These are phyloP conservation scores for Phytophthora aleatoria DNA, from an alignment of 352 stramenopile genomes.

Conservation along the genomic window DNA sequence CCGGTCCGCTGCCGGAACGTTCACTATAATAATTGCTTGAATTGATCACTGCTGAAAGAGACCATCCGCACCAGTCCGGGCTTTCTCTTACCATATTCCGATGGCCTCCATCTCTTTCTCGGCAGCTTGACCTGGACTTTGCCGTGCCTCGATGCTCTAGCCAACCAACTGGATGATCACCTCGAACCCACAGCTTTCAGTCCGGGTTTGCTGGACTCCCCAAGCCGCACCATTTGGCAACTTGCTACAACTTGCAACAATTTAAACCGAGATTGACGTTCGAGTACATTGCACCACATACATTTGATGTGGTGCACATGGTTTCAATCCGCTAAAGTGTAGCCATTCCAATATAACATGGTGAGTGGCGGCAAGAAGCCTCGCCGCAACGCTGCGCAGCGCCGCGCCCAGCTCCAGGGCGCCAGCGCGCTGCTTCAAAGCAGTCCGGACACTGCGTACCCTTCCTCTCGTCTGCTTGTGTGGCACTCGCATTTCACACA, in stretches of 20 bases:
- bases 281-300: background rate
- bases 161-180: background rate
- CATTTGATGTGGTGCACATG: background rate
- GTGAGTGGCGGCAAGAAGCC: conserved; percentile 69
- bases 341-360: conserved; percentile 35
- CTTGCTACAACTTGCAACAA: conserved; percentile 12
- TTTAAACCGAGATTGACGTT: background rate
- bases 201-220: conserved; percentile 32
- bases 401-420: conserved; percentile 23
- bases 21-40: too few relatives aligned
- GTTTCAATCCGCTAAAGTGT: background rate
- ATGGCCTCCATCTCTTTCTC: background rate
- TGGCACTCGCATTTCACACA: conserved; percentile 67
- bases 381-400: conserved; percentile 30
- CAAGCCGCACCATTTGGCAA: conserved; percentile 14
- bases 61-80: background rate
- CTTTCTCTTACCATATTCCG: background rate
- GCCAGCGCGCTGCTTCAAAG: conserved; percentile 16
- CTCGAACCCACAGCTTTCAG: conserved; percentile 4
- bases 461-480: conserved; percentile 51
- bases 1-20: background rate
- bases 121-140: conserved; percentile 3
- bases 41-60: too few relatives aligned
- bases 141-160: conserved; percentile 2
- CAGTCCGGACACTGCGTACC: conserved; percentile 21